phyloP scores from a whole-genome alignment of 106 monocot species.

The Acanthochlamys bracteata region DNA sequence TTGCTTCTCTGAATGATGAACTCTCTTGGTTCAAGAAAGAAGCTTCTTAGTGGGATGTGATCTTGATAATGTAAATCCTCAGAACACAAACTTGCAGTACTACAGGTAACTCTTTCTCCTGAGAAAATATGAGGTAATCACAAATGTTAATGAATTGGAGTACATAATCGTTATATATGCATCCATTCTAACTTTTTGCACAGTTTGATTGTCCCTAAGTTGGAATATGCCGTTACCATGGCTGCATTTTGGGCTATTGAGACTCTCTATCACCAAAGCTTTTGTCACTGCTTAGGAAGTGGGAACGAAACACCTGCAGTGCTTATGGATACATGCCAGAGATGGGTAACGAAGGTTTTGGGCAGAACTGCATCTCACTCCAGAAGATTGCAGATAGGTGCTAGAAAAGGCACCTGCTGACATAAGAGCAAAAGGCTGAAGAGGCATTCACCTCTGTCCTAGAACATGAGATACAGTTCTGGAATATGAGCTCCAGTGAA shows the following conservation, averaged over 20 bases:
- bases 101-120: conserved; percentile 43
- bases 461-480: conserved; percentile 60
- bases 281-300: conserved; percentile 53
- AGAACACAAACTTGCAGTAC: conserved; percentile 60
- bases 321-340: conserved; percentile 59
- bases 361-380: conserved; percentile 46
- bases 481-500: conserved; percentile 74
- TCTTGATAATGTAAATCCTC: conserved; percentile 36
- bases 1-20: conserved; percentile 68
- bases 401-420: conserved; percentile 31
- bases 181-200: conserved; percentile 42
- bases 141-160: not conserved
- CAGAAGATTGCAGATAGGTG: conserved; percentile 57
- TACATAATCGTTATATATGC: not conserved
- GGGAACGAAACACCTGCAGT: conserved; percentile 52
- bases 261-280: conserved; percentile 78
- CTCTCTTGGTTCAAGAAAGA: conserved; percentile 83
- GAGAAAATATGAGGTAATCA: not conserved
- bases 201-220: conserved; percentile 34
- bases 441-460: conserved; percentile 50
- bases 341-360: conserved; percentile 72
- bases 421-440: conserved; percentile 46
- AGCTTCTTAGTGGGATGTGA: conserved; percentile 71
- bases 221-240: conserved; percentile 46
- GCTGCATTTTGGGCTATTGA: conserved; percentile 84